A percentile compares a stretch with the other conserved stretches of the same genome.
Evolutionary conservation across 73 alveolate species (phyloP).

Genomic region (Urostyla sp.): DNA sequence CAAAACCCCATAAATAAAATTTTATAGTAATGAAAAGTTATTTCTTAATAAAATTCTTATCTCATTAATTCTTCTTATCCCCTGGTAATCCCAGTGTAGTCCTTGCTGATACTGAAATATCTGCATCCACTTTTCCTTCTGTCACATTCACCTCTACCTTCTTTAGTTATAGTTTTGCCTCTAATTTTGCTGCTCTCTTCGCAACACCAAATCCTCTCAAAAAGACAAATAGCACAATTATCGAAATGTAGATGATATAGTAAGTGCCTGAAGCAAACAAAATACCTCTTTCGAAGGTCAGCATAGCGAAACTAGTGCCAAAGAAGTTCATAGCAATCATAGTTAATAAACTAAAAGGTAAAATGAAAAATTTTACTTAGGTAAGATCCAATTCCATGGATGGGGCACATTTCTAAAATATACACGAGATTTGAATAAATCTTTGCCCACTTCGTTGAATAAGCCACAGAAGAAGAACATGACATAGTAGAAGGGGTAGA

Average conservation of each 20-base stretch:
- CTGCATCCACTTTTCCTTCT: too few relatives aligned
- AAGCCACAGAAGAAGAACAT: constrained; percentile 80
- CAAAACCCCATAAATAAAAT: too few relatives aligned
- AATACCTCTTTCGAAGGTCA: constrained; percentile 39
- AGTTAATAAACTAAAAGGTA: constrained; percentile 5
- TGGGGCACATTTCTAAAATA: constrained; percentile 49
- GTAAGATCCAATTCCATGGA: constrained; percentile 10
- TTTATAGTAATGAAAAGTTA: too few relatives aligned
- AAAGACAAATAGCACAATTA: constrained; percentile 1
- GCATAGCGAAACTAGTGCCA: constrained; percentile 42
- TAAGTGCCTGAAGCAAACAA: constrained; percentile 2
- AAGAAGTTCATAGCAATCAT: constrained; percentile 10
- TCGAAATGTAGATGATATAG: constrained; percentile 20
- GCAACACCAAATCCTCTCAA: constrained; percentile 37
- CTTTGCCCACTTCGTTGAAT: constrained; percentile 64
- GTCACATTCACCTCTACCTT: not conserved
- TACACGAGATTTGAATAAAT: constrained; percentile 35
- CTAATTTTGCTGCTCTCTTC: constrained; percentile 31
- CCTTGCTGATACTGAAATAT: too few relatives aligned
- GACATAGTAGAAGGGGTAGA: constrained; percentile 92
- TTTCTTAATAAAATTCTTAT: too few relatives aligned
- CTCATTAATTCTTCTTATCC: too few relatives aligned
- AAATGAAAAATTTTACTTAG: not conserved
- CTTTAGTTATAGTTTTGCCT: constrained; percentile 11
- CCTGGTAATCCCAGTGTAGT: too few relatives aligned